Percentiles rank a stretch among this genome's conserved stretches.
Conservation (phyloP, 2,329 filamentous ascomycete species). For the Thelonectria rubi region DNA sequence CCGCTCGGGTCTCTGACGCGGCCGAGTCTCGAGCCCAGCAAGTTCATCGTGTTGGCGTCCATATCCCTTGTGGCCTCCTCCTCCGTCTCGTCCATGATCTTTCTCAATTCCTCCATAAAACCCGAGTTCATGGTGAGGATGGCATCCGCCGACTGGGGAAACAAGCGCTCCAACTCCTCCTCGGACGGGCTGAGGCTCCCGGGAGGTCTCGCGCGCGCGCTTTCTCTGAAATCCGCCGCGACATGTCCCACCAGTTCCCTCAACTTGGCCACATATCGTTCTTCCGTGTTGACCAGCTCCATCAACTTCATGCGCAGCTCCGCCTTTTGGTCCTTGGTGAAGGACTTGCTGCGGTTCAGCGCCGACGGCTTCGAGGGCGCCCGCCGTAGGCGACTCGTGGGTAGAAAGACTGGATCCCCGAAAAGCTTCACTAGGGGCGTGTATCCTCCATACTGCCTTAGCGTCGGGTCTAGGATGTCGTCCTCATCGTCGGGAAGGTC, state of each 20-base stretch:
- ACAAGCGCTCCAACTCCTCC: conserved; percentile 77
- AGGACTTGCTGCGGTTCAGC: conserved; percentile 79
- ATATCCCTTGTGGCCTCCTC: conserved; percentile 81
- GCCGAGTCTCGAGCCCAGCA: conserved; percentile 55
- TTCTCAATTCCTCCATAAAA: conserved; percentile 80
- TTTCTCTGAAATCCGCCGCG: conserved; percentile 80
- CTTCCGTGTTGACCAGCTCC: conserved; percentile 92
- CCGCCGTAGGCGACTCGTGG: conserved; percentile 83
- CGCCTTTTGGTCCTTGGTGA: conserved; percentile 83
- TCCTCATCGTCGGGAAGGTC: conserved; percentile 70
- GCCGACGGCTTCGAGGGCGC: conserved; percentile 88
- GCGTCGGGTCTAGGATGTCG: conserved; percentile 69
- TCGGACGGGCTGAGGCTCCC: conserved; percentile 76
- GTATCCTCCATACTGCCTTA: conserved; percentile 80
- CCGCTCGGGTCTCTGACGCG: conserved; percentile 78
- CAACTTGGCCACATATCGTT: conserved; percentile 90
- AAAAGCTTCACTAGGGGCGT: conserved; percentile 79
- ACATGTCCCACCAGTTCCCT: conserved; percentile 84
- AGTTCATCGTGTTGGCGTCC: conserved; percentile 60
- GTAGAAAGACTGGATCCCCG: conserved; percentile 85
- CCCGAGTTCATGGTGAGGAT: conserved; percentile 84
- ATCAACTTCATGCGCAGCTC: conserved; percentile 87
- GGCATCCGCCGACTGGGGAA: conserved; percentile 80
- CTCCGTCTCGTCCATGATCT: conserved; percentile 83
- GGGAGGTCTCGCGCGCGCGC: conserved; percentile 65